Percentiles rank a stretch among this genome's conserved stretches.
Conservation (phyloP, 495 filamentous ascomycete species). For the Annulohypoxylon stygium region DNA sequence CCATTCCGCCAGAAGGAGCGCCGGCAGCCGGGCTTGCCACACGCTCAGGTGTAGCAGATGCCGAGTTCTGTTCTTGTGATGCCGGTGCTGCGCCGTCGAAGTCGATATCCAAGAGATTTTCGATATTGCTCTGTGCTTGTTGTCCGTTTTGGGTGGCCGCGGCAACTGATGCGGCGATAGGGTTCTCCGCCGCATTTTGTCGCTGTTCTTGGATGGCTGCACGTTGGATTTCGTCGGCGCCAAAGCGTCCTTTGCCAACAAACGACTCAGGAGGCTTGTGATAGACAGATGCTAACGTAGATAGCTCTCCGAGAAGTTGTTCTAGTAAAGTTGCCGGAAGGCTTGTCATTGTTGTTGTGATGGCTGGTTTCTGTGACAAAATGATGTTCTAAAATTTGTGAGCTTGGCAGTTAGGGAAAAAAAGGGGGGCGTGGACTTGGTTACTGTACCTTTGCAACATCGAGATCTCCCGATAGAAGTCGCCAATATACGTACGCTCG, state of each 20-base stretch:
- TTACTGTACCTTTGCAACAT: conserved; percentile 78
- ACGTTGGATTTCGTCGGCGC: conserved; percentile 93
- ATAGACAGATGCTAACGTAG: conserved; percentile 98
- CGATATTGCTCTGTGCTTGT: conserved; percentile 78
- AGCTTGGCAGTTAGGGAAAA: conserved; percentile 27
- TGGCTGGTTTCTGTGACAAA: conserved; percentile 92
- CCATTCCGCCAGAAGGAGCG: conserved; percentile 72
- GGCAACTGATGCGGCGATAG: conserved; percentile 86
- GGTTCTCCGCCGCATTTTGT: conserved; percentile 92
- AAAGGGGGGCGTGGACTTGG: neutral
- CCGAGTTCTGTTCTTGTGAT: conserved; percentile 78
- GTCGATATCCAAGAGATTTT: conserved; percentile 97
- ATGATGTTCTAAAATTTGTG: conserved; percentile 76
- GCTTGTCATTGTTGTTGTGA: conserved; percentile 91
- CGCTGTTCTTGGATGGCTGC: conserved; percentile 97
- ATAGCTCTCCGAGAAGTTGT: conserved; percentile 86
- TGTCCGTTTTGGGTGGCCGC: conserved; percentile 74
- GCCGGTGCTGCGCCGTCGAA: conserved; percentile 96
- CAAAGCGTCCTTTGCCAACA: conserved; percentile 92
- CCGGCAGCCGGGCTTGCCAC: conserved; percentile 71
- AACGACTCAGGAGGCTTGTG: conserved; percentile 98
- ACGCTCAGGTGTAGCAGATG: conserved; percentile 84
- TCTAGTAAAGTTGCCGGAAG: conserved; percentile 87
- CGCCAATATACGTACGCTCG: conserved; percentile 99
- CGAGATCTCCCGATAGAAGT: conserved; percentile 90